A percentile compares a stretch with the other conserved stretches of the same genome.
Conservation (phyloP, 768 basidiomycete genomes). For the Suillus placidus region DNA sequence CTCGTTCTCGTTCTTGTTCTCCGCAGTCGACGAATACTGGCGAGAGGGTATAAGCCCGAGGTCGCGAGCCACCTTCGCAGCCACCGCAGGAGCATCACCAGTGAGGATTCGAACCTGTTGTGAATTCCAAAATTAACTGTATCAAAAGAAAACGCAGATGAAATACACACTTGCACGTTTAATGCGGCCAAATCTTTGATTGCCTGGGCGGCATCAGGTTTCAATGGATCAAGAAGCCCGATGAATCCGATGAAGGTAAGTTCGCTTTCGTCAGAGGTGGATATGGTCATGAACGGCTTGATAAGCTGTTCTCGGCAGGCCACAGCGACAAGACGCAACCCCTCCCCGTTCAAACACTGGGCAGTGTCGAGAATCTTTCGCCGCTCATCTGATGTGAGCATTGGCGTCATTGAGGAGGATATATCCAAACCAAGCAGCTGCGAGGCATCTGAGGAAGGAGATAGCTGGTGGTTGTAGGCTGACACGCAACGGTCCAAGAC, state of each 20-base stretch:
- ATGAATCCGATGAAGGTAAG: conserved; percentile 33
- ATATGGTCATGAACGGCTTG: conserved; percentile 21
- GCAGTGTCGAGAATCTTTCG: conserved; percentile 28
- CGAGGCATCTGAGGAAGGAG: conserved; percentile 3
- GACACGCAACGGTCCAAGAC: conserved; percentile 34
- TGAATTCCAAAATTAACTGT: neutral
- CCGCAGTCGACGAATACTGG: neutral
- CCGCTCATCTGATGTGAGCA: conserved; percentile 24
- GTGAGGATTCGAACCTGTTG: conserved; percentile 38
- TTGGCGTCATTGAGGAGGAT: conserved; percentile 19
- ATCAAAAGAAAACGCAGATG: conserved; percentile 7
- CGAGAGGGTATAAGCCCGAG: conserved; percentile 33
- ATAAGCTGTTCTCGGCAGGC: conserved; percentile 25
- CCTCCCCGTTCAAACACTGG: conserved; percentile 32
- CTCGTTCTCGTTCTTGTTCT: neutral
- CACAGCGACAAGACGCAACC: conserved; percentile 33
- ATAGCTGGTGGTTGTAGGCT: conserved; percentile 13
- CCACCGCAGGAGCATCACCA: conserved; percentile 37
- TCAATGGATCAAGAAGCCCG: conserved; percentile 33
- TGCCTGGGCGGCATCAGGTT: conserved; percentile 35
- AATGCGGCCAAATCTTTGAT: conserved; percentile 30
- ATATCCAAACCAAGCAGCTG: conserved; percentile 14
- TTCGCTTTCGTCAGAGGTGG: conserved; percentile 31
- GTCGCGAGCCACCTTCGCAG: conserved; percentile 41
- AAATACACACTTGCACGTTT: conserved; percentile 30